A percentile compares a stretch with the other conserved stretches of the same genome.
Conservation (phyloP, 2,329 filamentous ascomycete species). For the Botrytis sinoallii region DNA sequence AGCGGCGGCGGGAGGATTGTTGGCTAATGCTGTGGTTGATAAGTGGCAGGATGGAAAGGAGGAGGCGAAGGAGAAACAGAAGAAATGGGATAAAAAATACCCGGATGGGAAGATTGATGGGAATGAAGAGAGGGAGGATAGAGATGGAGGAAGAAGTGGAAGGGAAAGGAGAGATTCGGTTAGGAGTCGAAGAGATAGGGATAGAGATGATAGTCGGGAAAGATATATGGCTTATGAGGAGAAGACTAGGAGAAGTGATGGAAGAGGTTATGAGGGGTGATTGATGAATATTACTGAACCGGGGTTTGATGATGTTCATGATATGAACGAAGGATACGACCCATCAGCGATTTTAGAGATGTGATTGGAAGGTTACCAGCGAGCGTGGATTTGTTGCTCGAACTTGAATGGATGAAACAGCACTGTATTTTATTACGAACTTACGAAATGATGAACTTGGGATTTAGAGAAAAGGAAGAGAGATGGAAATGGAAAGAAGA, state of each 20-base stretch:
- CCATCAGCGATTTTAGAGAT: neutral
- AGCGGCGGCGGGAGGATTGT: constrained; percentile 32
- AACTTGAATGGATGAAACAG: neutral
- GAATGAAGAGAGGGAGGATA: neutral
- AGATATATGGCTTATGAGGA: neutral
- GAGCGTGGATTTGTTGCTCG: neutral
- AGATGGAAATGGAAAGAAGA: neutral
- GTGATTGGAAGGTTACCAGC: neutral
- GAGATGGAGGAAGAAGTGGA: constrained; percentile 8
- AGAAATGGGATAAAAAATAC: constrained; percentile 18
- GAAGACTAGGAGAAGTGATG: neutral
- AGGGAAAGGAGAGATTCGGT: constrained; percentile 4
- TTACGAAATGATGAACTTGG: neutral
- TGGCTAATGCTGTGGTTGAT: constrained; percentile 31
- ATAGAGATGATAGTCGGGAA: neutral
- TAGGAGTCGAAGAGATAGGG: neutral
- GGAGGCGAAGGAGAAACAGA: constrained; percentile 20
- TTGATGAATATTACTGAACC: neutral
- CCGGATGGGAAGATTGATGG: constrained; percentile 12
- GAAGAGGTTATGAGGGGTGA: neutral
- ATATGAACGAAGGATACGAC: neutral
- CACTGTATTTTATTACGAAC: neutral
- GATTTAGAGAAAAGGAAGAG: neutral
- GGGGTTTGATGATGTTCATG: neutral
- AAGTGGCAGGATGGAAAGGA: constrained; percentile 28